Base-by-base conservation (phyloP, 345 rosid genomes). In the Boechera divaricarpa region DNA sequence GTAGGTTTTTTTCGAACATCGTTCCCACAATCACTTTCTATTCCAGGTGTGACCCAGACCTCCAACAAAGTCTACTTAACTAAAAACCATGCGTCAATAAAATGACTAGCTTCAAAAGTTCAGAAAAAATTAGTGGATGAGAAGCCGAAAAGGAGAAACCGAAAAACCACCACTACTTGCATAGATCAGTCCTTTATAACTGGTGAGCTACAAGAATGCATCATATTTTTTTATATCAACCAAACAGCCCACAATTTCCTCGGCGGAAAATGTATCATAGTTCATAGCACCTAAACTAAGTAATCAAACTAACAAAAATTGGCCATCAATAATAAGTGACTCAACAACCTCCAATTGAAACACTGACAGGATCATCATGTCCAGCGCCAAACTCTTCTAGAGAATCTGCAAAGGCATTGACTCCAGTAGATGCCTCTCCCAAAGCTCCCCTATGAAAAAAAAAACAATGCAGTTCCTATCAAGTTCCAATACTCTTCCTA, bases 381-480 rank as follows among this genome's bases (percentile, higher is more conserved):
- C 93, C 96, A 70, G 90, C 96, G 51, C 94, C 96, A 86, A 90
- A 90, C 81, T 82, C 90, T 86, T 93, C 93, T 61, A 93, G 77
- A 28, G 93, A 83, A 80, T 89, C 92, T 39, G 87, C 96, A 67
- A 93, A 89, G 56, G 83, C 63, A 35, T 69, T 71, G 64, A 89
- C 93, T 18, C 88, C 98, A 67, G 42, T 70, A 64, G 85, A 86
- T 12, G 93, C 90, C 80, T 90, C 90, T 83, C 88, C 96, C 68
- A 93, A 88, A 77, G 83, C 81, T 82, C 78, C 83, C 87, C 98
- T 90, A 73, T n/a, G 81, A 32, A 41, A 0, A 59, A n/a, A n/a
- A n/a, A n/a, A n/a, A n/a, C n/a, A n/a, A 67, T 58, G 54, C 54
- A 48, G 36, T 11, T 64, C 31, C 13, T n/a, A 65, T 47, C 41